These are phyloP conservation scores for Schoenoplectus triqueter DNA, from an alignment of 202 grass and related monocot genomes.

Conservation along the genomic window DNA sequence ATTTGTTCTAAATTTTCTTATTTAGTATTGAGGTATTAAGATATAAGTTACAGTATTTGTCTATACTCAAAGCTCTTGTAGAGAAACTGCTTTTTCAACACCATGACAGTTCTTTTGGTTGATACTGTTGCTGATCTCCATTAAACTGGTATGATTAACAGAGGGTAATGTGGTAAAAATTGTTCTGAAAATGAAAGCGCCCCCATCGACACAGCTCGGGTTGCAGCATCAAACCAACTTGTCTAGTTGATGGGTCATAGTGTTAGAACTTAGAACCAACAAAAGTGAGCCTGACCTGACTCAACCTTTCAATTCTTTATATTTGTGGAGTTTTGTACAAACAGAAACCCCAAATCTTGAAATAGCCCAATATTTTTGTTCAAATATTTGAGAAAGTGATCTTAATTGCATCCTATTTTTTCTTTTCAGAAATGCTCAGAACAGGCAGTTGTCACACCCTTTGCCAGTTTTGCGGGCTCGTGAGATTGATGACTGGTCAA, in stretches of 20 bases:
- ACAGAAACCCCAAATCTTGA: neutral
- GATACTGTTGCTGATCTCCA: neutral
- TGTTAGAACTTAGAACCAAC: neutral
- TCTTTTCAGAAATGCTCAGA: constrained; percentile 74
- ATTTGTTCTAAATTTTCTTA: neutral
- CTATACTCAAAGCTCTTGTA: neutral
- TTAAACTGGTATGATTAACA: neutral
- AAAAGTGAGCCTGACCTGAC: neutral
- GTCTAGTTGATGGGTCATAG: neutral
- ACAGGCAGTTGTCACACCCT: constrained; percentile 82
- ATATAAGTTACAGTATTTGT: neutral
- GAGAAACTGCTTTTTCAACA: neutral
- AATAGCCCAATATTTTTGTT: neutral
- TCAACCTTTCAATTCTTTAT: neutral
- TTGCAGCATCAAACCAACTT: constrained; percentile 6
- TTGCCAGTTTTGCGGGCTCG: constrained; percentile 81
- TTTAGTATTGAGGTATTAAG: neutral
- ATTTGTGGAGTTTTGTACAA: neutral
- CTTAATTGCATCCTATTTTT: neutral
- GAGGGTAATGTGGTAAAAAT: neutral
- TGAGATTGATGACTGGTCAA: constrained; percentile 92
- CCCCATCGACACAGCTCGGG: neutral
- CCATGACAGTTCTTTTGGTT: neutral
- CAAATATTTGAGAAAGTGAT: neutral
- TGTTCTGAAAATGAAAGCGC: neutral